A percentile compares a stretch with the other conserved stretches of the same genome.
Evolutionary conservation across 2,329 filamentous ascomycete genomes (phyloP).

Genomic region (Penicillium corylophilum): DNA sequence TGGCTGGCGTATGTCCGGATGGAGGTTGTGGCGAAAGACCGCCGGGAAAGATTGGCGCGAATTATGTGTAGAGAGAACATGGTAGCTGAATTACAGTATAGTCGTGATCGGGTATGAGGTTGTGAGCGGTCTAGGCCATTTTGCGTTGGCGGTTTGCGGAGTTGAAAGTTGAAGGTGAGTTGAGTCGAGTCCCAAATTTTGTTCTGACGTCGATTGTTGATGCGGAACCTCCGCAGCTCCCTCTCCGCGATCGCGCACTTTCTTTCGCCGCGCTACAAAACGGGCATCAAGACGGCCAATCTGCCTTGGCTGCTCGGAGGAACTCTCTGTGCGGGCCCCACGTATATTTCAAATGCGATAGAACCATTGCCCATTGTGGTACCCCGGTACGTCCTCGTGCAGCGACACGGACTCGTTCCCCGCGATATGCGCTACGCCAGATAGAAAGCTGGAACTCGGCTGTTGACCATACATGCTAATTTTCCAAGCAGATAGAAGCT

Average conservation of each 20-base stretch:
- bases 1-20: constrained; percentile 70
- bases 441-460: background rate
- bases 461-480: background rate
- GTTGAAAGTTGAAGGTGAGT: background rate
- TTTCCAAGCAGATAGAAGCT: background rate
- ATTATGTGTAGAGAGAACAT: constrained; percentile 22
- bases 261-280: constrained; percentile 6
- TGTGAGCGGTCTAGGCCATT: constrained; percentile 4
- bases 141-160: constrained; percentile 5
- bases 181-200: constrained; percentile 15
- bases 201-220: constrained; percentile 31
- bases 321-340: background rate
- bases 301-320: background rate
- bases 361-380: background rate
- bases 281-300: background rate
- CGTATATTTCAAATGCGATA: background rate
- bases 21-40: constrained; percentile 10
- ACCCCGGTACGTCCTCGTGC: background rate
- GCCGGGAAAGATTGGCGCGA: constrained; percentile 16
- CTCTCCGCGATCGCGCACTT: constrained; percentile 16
- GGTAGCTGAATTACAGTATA: background rate
- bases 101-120: background rate
- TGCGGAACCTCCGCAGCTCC: constrained; percentile 24
- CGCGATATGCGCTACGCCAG: constrained; percentile 1
- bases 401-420: constrained; percentile 1